Percentiles rank a stretch among this genome's conserved stretches.
phyloP scores from a whole-genome alignment of 2,329 filamentous ascomycete species.

The Didymella keratinophila region DNA sequence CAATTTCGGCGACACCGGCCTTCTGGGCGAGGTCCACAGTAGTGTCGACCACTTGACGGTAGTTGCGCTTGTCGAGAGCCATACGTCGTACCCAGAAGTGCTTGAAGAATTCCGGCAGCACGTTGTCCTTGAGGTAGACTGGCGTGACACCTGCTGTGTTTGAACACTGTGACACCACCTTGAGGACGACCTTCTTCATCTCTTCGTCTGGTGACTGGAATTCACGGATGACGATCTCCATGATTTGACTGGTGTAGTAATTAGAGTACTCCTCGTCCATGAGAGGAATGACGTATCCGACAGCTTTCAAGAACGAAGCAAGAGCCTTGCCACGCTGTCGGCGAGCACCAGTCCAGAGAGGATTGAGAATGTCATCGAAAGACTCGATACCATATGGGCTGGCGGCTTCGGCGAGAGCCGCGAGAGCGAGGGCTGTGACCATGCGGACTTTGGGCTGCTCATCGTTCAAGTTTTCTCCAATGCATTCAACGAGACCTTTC shows the following conservation, averaged over 20 bases:
- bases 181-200: constrained; percentile 99
- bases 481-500: constrained; percentile 95
- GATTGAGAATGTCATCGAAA: constrained; percentile 97
- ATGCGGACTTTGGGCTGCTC: constrained; percentile 98
- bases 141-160: constrained; percentile 94
- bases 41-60: constrained; percentile 96
- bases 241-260: constrained; percentile 98
- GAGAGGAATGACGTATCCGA: constrained; percentile 96
- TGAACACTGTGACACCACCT: constrained; percentile 95
- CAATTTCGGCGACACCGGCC: constrained; percentile 94
- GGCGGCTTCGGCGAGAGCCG: constrained; percentile 91
- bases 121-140: constrained; percentile 92
- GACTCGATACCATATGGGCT: constrained; percentile 99
- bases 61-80: constrained; percentile 97
- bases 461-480: constrained; percentile 93
- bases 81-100: constrained; percentile 98
- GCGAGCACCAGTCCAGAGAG: constrained; percentile 92
- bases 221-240: constrained; percentile 96
- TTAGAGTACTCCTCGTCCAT: constrained; percentile 99
- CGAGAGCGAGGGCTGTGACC: constrained; percentile 93
- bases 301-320: constrained; percentile 94
- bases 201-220: constrained; percentile 98
- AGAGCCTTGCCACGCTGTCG: constrained; percentile 97
- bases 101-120: constrained; percentile 97
- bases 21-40: constrained; percentile 97